Percentiles rank a stretch among this genome's conserved stretches.
phyloP scores from a whole-genome alignment of 129 eudicot species.

The Sambucus nigra region DNA sequence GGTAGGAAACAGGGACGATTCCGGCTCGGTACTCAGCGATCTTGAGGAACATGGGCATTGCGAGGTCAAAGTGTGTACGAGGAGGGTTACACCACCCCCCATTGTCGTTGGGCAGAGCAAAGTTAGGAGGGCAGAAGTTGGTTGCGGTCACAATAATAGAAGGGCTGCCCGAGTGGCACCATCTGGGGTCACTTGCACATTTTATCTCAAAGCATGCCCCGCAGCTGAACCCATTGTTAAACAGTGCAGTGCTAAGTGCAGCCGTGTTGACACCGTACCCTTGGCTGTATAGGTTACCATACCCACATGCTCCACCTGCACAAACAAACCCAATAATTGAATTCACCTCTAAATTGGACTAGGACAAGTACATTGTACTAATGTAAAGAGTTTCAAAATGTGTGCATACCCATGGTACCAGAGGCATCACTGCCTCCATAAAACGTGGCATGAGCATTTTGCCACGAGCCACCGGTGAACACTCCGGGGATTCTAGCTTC shows the following conservation, averaged over 20 bases:
- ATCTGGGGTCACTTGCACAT: constrained; percentile 44
- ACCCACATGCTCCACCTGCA: constrained; percentile 89
- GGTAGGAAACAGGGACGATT: constrained; percentile 82
- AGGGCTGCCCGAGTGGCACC: constrained; percentile 91
- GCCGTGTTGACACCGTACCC: constrained; percentile 93
- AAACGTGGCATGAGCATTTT: constrained; percentile 77
- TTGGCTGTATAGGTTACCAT: constrained; percentile 82
- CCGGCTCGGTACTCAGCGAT: constrained; percentile 88
- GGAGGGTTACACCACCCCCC: constrained; percentile 98
- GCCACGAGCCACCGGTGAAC: constrained; percentile 64
- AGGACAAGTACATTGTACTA: neutral
- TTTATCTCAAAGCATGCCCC: constrained; percentile 80
- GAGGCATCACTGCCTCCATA: constrained; percentile 88
- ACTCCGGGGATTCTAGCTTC: constrained; percentile 65
- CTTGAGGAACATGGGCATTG: constrained; percentile 90
- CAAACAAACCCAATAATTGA: neutral
- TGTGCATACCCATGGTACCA: constrained; percentile 74
- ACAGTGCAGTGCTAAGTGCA: constrained; percentile 72
- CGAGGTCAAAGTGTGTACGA: constrained; percentile 76
- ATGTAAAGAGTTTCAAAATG: neutral
- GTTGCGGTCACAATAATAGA: constrained; percentile 82
- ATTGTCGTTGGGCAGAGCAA: constrained; percentile 58
- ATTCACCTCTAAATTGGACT: no score
- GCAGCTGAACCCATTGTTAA: constrained; percentile 73
- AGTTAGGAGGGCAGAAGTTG: constrained; percentile 82